These are phyloP conservation scores for Solanum pennellii DNA, from an alignment of 257 asterid species.

Conservation along the genomic window DNA sequence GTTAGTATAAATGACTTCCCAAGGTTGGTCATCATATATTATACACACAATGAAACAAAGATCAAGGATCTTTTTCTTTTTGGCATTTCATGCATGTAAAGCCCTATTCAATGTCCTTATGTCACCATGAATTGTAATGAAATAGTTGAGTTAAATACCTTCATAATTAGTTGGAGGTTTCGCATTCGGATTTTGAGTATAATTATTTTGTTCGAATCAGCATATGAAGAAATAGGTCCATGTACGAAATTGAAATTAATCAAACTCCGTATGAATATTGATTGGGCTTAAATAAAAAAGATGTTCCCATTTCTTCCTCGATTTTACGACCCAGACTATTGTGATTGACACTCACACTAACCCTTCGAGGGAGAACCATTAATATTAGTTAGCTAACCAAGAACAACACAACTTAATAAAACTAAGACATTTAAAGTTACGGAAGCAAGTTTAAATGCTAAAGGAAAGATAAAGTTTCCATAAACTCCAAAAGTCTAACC, in stretches of 20 bases:
- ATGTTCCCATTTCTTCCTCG: slow-evolving; percentile 5
- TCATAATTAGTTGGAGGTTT: fast-evolving
- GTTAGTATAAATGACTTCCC: slow-evolving; percentile 36
- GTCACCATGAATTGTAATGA: neutral
- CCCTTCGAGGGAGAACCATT: too few relatives aligned
- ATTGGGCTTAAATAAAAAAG: neutral
- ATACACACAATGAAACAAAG: neutral
- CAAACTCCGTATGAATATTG: neutral
- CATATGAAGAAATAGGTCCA: neutral
- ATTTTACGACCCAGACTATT: too few relatives aligned
- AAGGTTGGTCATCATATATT: neutral
- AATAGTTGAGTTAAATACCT: neutral
- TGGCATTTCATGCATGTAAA: neutral
- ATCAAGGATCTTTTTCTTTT: neutral
- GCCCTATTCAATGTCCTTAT: neutral
- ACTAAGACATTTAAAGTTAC: too few relatives aligned
- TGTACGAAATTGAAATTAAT: neutral
- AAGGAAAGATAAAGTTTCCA: too few relatives aligned
- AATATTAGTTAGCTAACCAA: too few relatives aligned
- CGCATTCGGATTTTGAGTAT: fast-evolving
- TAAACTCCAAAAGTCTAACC: too few relatives aligned
- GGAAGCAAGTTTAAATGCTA: too few relatives aligned
- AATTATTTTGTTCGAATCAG: too few relatives aligned
- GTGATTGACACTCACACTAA: too few relatives aligned
- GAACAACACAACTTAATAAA: too few relatives aligned